Evolutionary conservation across 768 basidiomycete genomes (phyloP).

Genomic region (Suillus alpinus): DNA sequence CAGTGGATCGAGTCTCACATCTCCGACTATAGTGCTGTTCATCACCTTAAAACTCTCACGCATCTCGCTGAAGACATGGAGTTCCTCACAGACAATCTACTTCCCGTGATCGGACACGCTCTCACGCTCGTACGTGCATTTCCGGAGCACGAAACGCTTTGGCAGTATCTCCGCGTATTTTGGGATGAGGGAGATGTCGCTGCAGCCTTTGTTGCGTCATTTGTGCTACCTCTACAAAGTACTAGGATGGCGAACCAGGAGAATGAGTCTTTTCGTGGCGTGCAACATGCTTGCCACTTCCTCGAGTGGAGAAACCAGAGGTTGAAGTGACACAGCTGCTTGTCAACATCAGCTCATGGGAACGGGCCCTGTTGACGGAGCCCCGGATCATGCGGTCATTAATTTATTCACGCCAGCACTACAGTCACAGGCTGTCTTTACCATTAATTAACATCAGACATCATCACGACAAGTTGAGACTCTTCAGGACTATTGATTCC

Average conservation of each 20-base stretch:
- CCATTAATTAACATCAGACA: no score
- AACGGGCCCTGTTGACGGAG: no score
- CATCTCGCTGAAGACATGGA: background rate
- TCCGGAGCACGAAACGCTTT: constrained; percentile 60
- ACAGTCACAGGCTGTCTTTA: no score
- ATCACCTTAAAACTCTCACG: constrained; percentile 47
- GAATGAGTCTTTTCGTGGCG: no score
- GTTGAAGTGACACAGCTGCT: background rate
- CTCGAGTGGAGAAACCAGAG: constrained; percentile 26
- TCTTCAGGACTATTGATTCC: no score
- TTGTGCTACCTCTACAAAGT: background rate
- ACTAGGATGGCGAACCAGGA: background rate
- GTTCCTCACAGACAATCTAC: constrained; percentile 14
- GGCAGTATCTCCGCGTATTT: constrained; percentile 52
- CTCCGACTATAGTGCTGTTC: constrained; percentile 64
- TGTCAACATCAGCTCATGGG: no score
- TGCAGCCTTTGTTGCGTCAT: background rate
- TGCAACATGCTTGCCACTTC: constrained; percentile 51
- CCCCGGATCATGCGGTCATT: no score
- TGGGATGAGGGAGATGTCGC: background rate
- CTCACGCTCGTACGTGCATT: constrained; percentile 46
- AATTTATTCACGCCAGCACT: no score
- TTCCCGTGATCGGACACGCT: constrained; percentile 37
- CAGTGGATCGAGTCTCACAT: constrained; percentile 63
- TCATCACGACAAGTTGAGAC: no score